Percentiles rank a stretch among this genome's conserved stretches.
phyloP scores from a whole-genome alignment of 1,284 basidiomycete species.

The Anthracocystis setariae region DNA sequence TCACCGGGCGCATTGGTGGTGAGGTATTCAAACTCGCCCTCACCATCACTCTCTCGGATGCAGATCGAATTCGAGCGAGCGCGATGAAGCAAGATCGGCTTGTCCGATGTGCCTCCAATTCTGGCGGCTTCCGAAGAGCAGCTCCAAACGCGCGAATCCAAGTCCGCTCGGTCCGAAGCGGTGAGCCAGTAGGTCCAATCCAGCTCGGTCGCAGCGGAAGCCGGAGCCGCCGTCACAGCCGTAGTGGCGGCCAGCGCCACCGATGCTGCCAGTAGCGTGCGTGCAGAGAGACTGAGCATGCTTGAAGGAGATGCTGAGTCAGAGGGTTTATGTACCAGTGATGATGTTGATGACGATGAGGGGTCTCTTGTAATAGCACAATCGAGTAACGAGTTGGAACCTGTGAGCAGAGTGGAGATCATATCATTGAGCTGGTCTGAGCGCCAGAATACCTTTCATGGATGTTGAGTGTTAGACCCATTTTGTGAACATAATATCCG shows the following conservation, averaged over 20 bases:
- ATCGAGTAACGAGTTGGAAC: too few species aligned
- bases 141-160: neutral
- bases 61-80: neutral
- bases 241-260: neutral
- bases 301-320: too few species aligned
- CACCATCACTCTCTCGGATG: neutral
- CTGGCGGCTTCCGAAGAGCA: neutral
- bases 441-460: too few species aligned
- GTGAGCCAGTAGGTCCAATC: neutral
- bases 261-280: neutral
- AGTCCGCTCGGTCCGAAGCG: neutral
- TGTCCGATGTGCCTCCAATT: neutral
- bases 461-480: too few species aligned
- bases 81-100: neutral
- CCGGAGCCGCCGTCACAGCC: neutral
- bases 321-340: too few species aligned
- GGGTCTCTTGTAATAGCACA: too few species aligned
- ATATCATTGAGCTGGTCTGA: too few species aligned
- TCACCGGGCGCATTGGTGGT: conserved; percentile 4
- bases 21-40: too few species aligned
- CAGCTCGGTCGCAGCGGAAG: neutral
- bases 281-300: neutral
- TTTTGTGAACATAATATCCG: too few species aligned
- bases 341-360: too few species aligned
- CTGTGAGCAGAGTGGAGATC: too few species aligned